Conservation (phyloP, 495 filamentous ascomycete species). For the Pyrenula aspistea region DNA sequence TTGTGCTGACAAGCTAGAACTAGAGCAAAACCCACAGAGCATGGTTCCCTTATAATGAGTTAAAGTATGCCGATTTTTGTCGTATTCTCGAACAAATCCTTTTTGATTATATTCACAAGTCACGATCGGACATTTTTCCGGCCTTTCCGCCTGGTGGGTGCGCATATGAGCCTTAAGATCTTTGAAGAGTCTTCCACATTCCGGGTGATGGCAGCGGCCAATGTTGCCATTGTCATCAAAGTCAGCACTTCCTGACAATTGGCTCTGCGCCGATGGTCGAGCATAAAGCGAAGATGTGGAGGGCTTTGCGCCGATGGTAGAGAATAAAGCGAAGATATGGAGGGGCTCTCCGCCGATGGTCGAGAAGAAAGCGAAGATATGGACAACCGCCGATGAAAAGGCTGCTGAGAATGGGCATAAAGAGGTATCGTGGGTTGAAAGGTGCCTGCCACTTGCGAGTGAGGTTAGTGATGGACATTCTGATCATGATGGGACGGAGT, state of each 20-base stretch:
- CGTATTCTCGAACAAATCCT: slow-evolving; percentile 94
- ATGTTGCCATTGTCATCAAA: slow-evolving; percentile 50
- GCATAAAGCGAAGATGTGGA: slow-evolving; percentile 46
- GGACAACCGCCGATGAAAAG: neutral
- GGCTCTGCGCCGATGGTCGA: slow-evolving; percentile 40
- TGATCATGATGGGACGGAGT: neutral
- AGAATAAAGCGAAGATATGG: slow-evolving; percentile 40
- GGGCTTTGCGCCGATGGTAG: slow-evolving; percentile 42
- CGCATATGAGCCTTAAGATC: slow-evolving; percentile 93
- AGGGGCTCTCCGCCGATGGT: neutral
- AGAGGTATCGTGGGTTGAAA: neutral
- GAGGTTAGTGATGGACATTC: neutral
- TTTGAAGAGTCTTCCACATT: slow-evolving; percentile 83
- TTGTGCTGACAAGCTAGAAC: slow-evolving; percentile 79
- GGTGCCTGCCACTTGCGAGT: neutral
- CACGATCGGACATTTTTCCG: slow-evolving; percentile 91
- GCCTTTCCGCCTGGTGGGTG: slow-evolving; percentile 85
- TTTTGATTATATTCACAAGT: slow-evolving; percentile 93
- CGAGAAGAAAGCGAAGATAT: neutral
- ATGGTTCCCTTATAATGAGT: slow-evolving; percentile 99
- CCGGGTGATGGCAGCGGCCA: slow-evolving; percentile 68
- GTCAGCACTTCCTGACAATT: slow-evolving; percentile 38
- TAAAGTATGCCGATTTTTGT: slow-evolving; percentile 92
- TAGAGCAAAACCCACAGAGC: slow-evolving; percentile 96
- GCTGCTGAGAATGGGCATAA: neutral